A percentile compares a stretch with the other conserved stretches of the same genome.
Evolutionary conservation across 352 stramenopile species (phyloP).

Genomic region (Globisporangium cylindrosporum): DNA sequence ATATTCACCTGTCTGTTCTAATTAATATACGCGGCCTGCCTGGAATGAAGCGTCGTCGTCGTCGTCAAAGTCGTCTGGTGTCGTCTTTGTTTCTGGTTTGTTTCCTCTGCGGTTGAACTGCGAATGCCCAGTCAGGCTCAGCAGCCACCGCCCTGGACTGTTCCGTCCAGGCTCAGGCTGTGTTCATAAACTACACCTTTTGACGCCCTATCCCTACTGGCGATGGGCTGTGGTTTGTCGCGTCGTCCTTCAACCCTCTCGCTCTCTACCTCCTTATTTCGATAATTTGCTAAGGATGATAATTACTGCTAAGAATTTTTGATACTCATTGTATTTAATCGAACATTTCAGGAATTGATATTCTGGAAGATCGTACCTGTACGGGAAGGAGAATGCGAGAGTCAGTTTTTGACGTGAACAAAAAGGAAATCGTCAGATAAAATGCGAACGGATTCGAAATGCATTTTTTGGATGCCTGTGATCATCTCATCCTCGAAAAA

Average conservation of each 20-base stretch:
- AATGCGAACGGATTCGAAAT: background rate
- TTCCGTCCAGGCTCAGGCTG: background rate
- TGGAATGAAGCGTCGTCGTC: background rate
- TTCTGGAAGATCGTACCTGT: background rate
- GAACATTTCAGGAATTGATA: background rate
- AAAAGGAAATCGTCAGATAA: background rate
- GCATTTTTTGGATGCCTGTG: background rate
- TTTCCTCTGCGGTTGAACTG: background rate
- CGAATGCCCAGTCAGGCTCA: background rate
- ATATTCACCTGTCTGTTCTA: background rate
- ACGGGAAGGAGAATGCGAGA: background rate
- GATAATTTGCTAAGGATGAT: background rate
- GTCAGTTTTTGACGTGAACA: background rate
- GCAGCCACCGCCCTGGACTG: too few relatives aligned
- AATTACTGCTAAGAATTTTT: background rate
- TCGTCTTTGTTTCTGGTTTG: background rate
- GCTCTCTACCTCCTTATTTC: background rate
- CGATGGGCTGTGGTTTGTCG: background rate
- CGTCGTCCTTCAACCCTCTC: slow-evolving; percentile 2
- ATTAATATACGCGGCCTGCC: background rate
- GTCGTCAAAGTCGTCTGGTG: background rate
- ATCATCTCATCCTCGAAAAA: background rate
- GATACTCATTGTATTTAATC: background rate
- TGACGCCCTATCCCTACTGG: background rate
- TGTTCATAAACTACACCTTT: background rate